Base-by-base conservation (phyloP, 2,329 filamentous ascomycete species). In the Aspergillus jensenii region DNA sequence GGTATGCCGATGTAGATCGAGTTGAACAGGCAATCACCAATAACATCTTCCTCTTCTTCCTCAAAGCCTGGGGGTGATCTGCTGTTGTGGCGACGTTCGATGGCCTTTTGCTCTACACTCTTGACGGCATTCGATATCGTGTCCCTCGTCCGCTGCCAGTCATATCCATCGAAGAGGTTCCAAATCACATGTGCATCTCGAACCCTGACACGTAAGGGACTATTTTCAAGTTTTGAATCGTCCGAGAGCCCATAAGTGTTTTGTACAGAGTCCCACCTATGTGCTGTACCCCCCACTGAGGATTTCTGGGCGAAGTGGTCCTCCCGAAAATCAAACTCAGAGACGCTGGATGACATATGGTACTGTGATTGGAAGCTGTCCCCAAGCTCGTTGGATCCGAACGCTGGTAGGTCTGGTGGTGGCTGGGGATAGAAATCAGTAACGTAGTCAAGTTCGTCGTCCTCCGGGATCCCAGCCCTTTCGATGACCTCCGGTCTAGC, bases 161-260 rank as follows among this genome's bases (percentile, higher is more conserved):
- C 96, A 71, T 96, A 99, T 1, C 95, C 95, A 78, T 99, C 95
- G 73, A 95, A 97, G 1, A 99, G 79, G 69, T 99, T 96, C 95
- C 95, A 99, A 59, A 98, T 97, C 52, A 97, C 79, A 71, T 98
- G 91, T 6, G 96, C 88, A 69, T 97, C 91, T 25, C 90, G 87
- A 15, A 98, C 83, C 5, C 87, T 86, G 3, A 97, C 81, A 62
- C 87, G 87, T 14, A 99, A 76, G 6, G 93, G 91, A 61, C 88
- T 90, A 53, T 81, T 81, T 40, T 82, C 81, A 8, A 87, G 79
- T 60, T 88, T 86, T 9, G 78, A 73, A 50, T 84, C 81, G 44
- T 89, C 87, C 1, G 85, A 82, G 43, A 82, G 79, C 54, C 89
- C 87, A 66, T 95, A 95, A 1, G 84, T 86, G 66, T 93, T 93